Base-by-base conservation (phyloP, 2,329 filamentous ascomycete genomes). In the Dothideomycetidae sp. region DNA sequence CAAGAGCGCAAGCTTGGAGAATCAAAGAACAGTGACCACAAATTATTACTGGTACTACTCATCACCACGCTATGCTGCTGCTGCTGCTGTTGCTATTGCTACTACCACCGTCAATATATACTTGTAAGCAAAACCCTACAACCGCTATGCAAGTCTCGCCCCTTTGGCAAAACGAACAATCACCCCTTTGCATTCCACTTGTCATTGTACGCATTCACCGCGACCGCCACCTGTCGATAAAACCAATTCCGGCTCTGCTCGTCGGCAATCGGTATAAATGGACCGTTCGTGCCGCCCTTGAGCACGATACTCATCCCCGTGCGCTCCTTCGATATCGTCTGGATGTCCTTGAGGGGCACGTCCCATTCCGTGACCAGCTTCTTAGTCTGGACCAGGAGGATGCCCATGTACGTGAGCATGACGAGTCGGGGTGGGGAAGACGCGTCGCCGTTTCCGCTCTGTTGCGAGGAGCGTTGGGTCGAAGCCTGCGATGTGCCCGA, bases 281-380 rank as follows among this genome's bases (percentile, higher is more conserved):
- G 90, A 1, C 90, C 90, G 54, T 93, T 93, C 2, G 79, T 82
- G 3, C 86, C 88, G 9, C 86, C 88, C 48, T 93, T 81, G 46
- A 96, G 63, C 32, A 81, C 78, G 44, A 98, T 73, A 48, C 82
- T 86, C 61, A 98, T 75, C 0, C 90, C 92, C 0, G 90, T 98
- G 36, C 90, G 69, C 67, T 98, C 92, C 64, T 96, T 98, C 31
- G 79, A 81, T 46, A 98, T 96, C 0, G 86, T 96, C 66, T 96
- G 86, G 13, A 98, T 75, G 55, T 98, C 90, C 53, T 90, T 94
- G 46, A 98, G 68, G 16, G 84, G 81, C 9, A 96, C 84, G 52
- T 98, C 90, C 90, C 90, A 98, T 60, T 96, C 88, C 12, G 78
- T 86, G 37, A 75, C 78, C 51, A 98, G 67, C 53, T 80, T 79